phyloP scores from a whole-genome alignment of 139 green algal genomes.

The Chlorella sp. region DNA sequence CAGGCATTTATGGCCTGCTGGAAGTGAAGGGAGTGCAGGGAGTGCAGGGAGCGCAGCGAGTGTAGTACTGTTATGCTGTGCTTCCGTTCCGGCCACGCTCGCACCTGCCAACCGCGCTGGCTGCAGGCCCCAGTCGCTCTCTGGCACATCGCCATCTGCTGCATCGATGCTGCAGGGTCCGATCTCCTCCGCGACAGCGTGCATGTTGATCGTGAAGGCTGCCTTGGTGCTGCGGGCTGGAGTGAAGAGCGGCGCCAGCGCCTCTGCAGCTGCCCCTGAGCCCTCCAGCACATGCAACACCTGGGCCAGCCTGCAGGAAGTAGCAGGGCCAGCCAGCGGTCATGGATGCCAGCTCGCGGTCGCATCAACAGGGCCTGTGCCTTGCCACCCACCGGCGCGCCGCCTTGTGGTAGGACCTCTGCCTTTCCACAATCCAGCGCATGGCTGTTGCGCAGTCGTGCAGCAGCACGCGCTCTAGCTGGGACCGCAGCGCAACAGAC shows the following conservation, averaged over 20 bases:
- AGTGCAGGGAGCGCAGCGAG: background rate
- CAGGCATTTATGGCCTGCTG: too few relatives aligned
- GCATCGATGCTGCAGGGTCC: background rate
- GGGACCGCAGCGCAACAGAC: too few relatives aligned
- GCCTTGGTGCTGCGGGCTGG: background rate
- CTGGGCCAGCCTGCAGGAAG: slow-evolving; percentile 19
- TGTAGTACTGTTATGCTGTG: background rate
- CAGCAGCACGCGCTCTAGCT: slow-evolving; percentile 6
- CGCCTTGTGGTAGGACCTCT: slow-evolving; percentile 3
- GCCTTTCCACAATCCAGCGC: slow-evolving; percentile 10
- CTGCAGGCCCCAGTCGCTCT: slow-evolving; percentile 6
- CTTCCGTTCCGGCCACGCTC: background rate
- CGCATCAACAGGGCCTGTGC: background rate
- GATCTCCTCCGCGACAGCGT: background rate
- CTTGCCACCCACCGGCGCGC: slow-evolving; percentile 3
- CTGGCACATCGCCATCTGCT: background rate
- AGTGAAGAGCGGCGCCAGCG: slow-evolving; percentile 7
- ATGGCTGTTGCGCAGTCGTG: slow-evolving; percentile 17
- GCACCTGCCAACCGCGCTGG: background rate
- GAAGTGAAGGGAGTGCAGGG: background rate
- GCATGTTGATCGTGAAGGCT: background rate
- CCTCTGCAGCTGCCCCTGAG: background rate
- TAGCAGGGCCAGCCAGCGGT: background rate
- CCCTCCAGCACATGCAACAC: background rate
- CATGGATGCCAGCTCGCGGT: background rate